Evolutionary conservation across 163 green algal genomes (phyloP), one percentile per base, ranked within the genome.

Genomic region (Volvox carteri): DNA sequence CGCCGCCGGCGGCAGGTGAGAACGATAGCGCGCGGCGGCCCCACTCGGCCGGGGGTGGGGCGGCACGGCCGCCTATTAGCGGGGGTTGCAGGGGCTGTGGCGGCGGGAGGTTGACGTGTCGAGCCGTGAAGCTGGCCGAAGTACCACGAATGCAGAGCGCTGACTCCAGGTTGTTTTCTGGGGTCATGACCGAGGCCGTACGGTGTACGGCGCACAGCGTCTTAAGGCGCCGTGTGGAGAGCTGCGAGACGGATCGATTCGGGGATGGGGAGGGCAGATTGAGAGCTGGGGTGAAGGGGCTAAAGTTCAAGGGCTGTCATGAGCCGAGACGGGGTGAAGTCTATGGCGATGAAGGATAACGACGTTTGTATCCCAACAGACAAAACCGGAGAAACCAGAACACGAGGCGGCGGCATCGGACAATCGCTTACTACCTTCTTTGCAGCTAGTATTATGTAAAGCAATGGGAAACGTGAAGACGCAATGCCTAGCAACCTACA

Each of bases 1-100:
- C 25, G 90, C 89, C 60, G 60, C n/a, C n/a, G n/a, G n/a, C 65
- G 65, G 4, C 16, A 6, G 30, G 46, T 75, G 65, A 48, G 6
- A 48, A 48, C 4, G 65, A 75, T 35, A 75, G 4, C 65, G 65
- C n/a, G 9, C 65, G 30, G 65, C 65, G 65, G 65, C 65, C 30
- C 30, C 46, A n/a, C n/a, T n/a, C n/a, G n/a, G n/a, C n/a, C n/a
- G n/a, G 23, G 14, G 14, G 7, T 65, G 54, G 28, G 54, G 50
- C 16, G 50, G 54, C 54, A 65, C 19, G 28, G 35, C 23, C 28
- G 11, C 23, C 60, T 39, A 28, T 72, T 7, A 28, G 58, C 58
- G 58, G 48, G 12, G 48, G 48, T 14, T 11, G 48, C 48, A 14
- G 48, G 48, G 14, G 48, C 48, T 14, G 56, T n/a, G 56, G 3